Evolutionary conservation across 148 eudicot genomes (phyloP).

Genomic region (Vaccinium vitisidaea): DNA sequence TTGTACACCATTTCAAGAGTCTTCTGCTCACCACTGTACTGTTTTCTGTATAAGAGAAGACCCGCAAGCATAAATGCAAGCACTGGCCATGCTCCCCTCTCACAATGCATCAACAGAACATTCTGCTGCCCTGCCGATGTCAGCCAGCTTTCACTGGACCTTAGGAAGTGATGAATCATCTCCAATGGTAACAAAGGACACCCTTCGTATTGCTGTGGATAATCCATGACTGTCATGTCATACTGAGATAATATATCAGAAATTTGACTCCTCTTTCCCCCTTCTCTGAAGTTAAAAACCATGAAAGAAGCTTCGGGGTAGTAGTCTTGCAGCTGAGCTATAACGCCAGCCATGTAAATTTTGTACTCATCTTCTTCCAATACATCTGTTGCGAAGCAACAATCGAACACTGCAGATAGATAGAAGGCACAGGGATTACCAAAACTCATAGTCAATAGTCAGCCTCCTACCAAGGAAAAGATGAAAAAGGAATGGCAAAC

Average conservation of each 20-base stretch:
- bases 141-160: slow-evolving; percentile 78
- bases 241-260: slow-evolving; percentile 66
- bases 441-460: background rate
- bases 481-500: background rate
- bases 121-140: slow-evolving; percentile 73
- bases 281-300: slow-evolving; percentile 83
- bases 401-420: slow-evolving; percentile 62
- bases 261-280: slow-evolving; percentile 63
- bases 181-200: slow-evolving; percentile 71
- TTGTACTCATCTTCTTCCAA: slow-evolving; percentile 67
- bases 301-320: slow-evolving; percentile 75
- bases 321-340: slow-evolving; percentile 66
- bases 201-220: slow-evolving; percentile 68
- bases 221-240: slow-evolving; percentile 86
- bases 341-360: slow-evolving; percentile 59
- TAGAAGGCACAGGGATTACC: background rate
- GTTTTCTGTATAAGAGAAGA: slow-evolving; percentile 64
- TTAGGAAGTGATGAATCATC: slow-evolving; percentile 71
- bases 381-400: slow-evolving; percentile 74
- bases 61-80: slow-evolving; percentile 89
- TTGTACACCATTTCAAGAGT: slow-evolving; percentile 77
- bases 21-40: slow-evolving; percentile 66
- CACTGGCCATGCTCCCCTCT: slow-evolving; percentile 81
- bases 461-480: background rate
- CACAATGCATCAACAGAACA: slow-evolving; percentile 75